These are phyloP conservation scores for Radiomyces spectabilis DNA, from an alignment of 192 early-diverging fungal genomes.

Conservation along the genomic window DNA sequence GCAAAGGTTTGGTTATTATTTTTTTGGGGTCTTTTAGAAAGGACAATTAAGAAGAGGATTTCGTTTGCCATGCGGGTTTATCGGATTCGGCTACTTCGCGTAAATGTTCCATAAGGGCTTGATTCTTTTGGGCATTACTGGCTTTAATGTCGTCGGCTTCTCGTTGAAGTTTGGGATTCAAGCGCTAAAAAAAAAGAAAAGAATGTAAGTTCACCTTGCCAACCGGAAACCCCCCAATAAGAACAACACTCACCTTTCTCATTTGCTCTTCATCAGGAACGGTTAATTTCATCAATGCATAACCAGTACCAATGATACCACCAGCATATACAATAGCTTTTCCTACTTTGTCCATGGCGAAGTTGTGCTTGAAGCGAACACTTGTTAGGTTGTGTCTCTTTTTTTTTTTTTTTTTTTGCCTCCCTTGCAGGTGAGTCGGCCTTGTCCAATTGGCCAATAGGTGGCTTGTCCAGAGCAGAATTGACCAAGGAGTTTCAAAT, in stretches of 20 bases:
- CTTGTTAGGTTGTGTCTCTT: no score
- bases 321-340: slow-evolving; percentile 35
- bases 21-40: not conserved
- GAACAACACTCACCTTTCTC: slow-evolving; percentile 11
- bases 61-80: slow-evolving; percentile 16
- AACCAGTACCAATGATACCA: slow-evolving; percentile 36
- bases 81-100: slow-evolving; percentile 18
- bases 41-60: not conserved
- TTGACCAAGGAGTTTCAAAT: not conserved
- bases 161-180: slow-evolving; percentile 14
- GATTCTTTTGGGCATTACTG: slow-evolving; percentile 7
- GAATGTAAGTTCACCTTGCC: not conserved
- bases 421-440: no score
- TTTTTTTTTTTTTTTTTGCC: no score
- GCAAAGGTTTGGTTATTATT: not conserved
- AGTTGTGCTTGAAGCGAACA: no score
- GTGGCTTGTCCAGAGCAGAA: not conserved
- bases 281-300: slow-evolving; percentile 40
- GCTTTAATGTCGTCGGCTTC: slow-evolving; percentile 18
- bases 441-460: no score
- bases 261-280: slow-evolving; percentile 39
- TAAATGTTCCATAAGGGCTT: slow-evolving; percentile 15
- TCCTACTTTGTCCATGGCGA: slow-evolving; percentile 1
- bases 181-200: slow-evolving; percentile 11
- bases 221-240: not conserved